Conservation (phyloP, 768 basidiomycete species). For the Multifurca ochricompacta region DNA sequence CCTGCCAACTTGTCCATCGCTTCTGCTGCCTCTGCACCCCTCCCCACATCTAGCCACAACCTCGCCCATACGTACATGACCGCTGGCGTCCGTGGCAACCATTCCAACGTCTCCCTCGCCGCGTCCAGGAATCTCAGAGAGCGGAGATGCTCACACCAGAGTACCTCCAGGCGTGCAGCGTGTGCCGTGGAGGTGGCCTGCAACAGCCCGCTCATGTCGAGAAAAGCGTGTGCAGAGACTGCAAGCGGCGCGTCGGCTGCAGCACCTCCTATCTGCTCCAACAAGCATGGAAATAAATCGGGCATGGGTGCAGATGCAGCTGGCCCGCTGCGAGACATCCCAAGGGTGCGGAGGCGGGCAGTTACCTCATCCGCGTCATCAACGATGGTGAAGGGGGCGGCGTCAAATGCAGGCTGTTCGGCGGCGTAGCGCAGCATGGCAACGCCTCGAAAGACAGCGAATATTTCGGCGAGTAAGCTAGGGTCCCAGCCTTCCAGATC, state of each 20-base stretch:
- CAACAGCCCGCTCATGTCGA: slow-evolving; percentile 59
- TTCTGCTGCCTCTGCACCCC: slow-evolving; percentile 64
- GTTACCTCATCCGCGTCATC: slow-evolving; percentile 47
- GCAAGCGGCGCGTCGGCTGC: slow-evolving; percentile 40
- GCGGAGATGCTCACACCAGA: slow-evolving; percentile 65
- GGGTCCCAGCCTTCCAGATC: slow-evolving; percentile 59
- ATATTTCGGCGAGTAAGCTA: slow-evolving; percentile 59
- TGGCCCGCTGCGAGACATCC: slow-evolving; percentile 40
- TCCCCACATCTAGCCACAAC: slow-evolving; percentile 56
- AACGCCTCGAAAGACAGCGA: slow-evolving; percentile 73
- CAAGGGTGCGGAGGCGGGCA: slow-evolving; percentile 62
- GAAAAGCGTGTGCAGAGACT: slow-evolving; percentile 58
- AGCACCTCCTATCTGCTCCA: slow-evolving; percentile 39
- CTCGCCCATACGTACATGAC: slow-evolving; percentile 66
- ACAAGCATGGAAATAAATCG: slow-evolving; percentile 57
- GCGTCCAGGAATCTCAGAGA: slow-evolving; percentile 52
- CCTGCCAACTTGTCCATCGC: slow-evolving; percentile 69
- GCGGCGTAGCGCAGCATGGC: slow-evolving; percentile 59
- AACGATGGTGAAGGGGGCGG: slow-evolving; percentile 25
- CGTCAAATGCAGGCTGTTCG: slow-evolving; percentile 47
- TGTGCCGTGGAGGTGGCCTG: slow-evolving; percentile 61
- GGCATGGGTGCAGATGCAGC: slow-evolving; percentile 29
- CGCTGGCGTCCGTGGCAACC: slow-evolving; percentile 74
- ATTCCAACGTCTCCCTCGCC: slow-evolving; percentile 58
- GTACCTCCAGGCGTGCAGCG: slow-evolving; percentile 59